phyloP scores from a whole-genome alignment of 2,329 filamentous ascomycete genomes.

The Incumbomyces lentus region DNA sequence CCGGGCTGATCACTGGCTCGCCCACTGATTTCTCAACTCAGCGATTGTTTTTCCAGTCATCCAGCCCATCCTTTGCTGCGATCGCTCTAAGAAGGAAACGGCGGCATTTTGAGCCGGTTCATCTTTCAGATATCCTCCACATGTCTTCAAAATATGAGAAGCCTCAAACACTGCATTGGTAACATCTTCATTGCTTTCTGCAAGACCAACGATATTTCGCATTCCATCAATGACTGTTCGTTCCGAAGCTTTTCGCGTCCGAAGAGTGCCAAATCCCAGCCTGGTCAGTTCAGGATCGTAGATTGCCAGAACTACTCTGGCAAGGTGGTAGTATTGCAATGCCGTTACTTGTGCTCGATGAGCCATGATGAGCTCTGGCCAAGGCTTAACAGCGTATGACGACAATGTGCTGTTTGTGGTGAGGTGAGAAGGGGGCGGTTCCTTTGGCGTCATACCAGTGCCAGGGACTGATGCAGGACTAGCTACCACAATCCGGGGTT shows the following conservation, averaged over 20 bases:
- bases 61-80: conserved; percentile 11
- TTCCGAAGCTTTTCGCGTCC: conserved; percentile 9
- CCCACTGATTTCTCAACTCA: conserved; percentile 10
- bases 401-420: not conserved
- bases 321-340: conserved; percentile 37
- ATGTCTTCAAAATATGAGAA: conserved; percentile 12
- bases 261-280: conserved; percentile 10
- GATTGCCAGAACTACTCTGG: conserved; percentile 32
- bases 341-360: conserved; percentile 13
- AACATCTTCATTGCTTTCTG: conserved; percentile 10
- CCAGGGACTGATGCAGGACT: conserved; percentile 1
- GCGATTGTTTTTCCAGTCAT: conserved; percentile 9
- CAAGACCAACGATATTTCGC: conserved; percentile 11
- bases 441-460: not conserved
- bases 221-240: conserved; percentile 9
- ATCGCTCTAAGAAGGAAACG: conserved; percentile 8
- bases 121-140: conserved; percentile 12
- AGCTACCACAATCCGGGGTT: not conserved
- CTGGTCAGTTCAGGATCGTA: conserved; percentile 33
- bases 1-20: not conserved
- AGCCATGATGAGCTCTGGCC: conserved; percentile 11
- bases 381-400: conserved; percentile 2
- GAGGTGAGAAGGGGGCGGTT: not conserved
- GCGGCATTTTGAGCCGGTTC: conserved; percentile 10
- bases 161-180: conserved; percentile 11